Base-by-base conservation (phyloP, 176 grass and related monocot species). In the Eragrostis curvula region DNA sequence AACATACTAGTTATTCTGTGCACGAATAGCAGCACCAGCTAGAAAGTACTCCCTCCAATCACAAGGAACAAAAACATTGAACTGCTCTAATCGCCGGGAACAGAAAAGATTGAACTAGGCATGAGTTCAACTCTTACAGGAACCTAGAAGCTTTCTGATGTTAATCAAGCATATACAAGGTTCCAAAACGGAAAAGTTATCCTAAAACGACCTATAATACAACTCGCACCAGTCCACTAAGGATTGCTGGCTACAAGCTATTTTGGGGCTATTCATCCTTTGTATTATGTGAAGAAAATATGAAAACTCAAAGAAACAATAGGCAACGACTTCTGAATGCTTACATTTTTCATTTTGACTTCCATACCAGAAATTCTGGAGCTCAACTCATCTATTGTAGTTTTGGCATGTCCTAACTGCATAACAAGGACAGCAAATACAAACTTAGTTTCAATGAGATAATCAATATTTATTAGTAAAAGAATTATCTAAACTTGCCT, bases 341-440 rank as follows among this genome's bases (percentile, higher is more conserved):
- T 81, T 90, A 94, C 95, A 68, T 80, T 70, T 58, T 82, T 87
- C 88, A 84, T 89, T 40, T 95, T 90, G 66, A 70, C 75, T 90
- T 95, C 90, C 82, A 91, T 84, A 25, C 20, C 42, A 71, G 87
- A 93, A 70, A 98, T 88, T 64, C 67, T 93, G 69, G 60, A 84
- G 13, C 71, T 86, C 74, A 93, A 84, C 80, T 91, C 90, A 66
- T 93, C 85, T 56, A 82, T 79, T 73, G 84, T 86, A 25, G 46
- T 58, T 77, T 76, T 91, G 20, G 84, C 86, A 70, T 90, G 86
- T 51, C 68, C 64, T 66, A 95, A 77, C 92, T 98, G 88, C 70
- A 79, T n/a, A 77, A 61, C 58, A 46, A 81, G 41, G 17, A 13
- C 5, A 17, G 77, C 70, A 41, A 49, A 66, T 68, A 55, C 16